Percentiles rank a stretch among this genome's conserved stretches.
Conservation (phyloP, 1,284 basidiomycete genomes). For the Nidula niveotomentosa region DNA sequence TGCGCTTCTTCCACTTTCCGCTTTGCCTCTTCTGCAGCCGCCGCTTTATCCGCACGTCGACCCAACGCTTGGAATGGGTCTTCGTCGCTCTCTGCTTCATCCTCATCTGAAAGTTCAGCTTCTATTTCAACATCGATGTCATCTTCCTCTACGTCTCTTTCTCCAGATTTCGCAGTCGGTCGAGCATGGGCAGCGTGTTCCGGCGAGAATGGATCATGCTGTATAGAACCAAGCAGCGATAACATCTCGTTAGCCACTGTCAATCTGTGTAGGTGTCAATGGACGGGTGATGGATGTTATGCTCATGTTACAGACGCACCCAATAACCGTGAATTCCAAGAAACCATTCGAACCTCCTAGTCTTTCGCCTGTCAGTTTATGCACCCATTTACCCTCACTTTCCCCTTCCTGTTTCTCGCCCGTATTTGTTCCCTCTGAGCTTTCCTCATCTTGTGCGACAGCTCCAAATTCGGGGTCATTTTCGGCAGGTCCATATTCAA, state of each 20-base stretch:
- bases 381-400: slow-evolving; percentile 79
- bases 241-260: slow-evolving; percentile 96
- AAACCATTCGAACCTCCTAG: slow-evolving; percentile 75
- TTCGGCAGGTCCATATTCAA: slow-evolving; percentile 80
- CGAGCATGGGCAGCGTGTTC: slow-evolving; percentile 42
- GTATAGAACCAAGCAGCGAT: slow-evolving; percentile 88
- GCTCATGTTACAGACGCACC: slow-evolving; percentile 49
- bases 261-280: slow-evolving; percentile 47
- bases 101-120: slow-evolving; percentile 10
- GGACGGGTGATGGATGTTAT: not conserved
- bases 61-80: slow-evolving; percentile 40
- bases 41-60: slow-evolving; percentile 20
- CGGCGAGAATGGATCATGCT: slow-evolving; percentile 81
- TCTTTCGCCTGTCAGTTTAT: slow-evolving; percentile 65
- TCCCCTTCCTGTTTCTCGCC: slow-evolving; percentile 30
- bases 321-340: slow-evolving; percentile 88
- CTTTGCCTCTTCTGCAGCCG: slow-evolving; percentile 10
- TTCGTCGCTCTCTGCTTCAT: slow-evolving; percentile 29
- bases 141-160: slow-evolving; percentile 22
- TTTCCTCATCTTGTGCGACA: slow-evolving; percentile 24
- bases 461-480: slow-evolving; percentile 72
- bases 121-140: slow-evolving; percentile 11
- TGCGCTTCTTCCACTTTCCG: slow-evolving; percentile 25
- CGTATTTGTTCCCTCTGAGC: slow-evolving; percentile 18
- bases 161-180: slow-evolving; percentile 9